Evolutionary conservation across 139 green algal species (phyloP).

Genomic region (Micractinium sp.): DNA sequence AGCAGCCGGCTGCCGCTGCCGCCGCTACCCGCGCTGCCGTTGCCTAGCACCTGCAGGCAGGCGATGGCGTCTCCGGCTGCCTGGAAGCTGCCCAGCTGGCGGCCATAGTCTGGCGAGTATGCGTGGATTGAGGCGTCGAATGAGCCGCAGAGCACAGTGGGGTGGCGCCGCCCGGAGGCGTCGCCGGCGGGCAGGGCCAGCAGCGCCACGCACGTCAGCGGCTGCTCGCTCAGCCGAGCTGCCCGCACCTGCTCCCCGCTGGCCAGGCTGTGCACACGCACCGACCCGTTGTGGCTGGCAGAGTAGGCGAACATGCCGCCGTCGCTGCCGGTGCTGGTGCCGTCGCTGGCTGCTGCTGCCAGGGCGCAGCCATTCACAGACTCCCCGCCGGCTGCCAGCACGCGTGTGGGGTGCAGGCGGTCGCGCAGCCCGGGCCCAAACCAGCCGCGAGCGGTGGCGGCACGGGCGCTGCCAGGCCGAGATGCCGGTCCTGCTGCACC

Average conservation of each 20-base stretch:
- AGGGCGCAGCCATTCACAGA: conserved; percentile 35
- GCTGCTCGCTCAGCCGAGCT: conserved; percentile 22
- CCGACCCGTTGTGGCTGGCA: conserved; percentile 41
- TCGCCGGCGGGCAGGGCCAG: conserved; percentile 24
- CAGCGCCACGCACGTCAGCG: conserved; percentile 60
- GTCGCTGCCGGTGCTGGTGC: background rate
- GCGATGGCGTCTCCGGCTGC: conserved; percentile 77
- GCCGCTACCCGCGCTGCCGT: background rate
- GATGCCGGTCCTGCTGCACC: background rate
- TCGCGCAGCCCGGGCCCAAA: conserved; percentile 27
- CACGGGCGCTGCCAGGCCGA: background rate
- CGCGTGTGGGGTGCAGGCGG: conserved; percentile 15
- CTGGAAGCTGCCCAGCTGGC: conserved; percentile 59
- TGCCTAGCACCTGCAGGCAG: conserved; percentile 50
- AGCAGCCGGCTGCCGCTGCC: conserved; percentile 38
- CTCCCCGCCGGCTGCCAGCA: conserved; percentile 36
- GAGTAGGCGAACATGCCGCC: conserved; percentile 8
- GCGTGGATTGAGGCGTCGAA: conserved; percentile 62
- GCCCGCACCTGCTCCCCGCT: conserved; percentile 28
- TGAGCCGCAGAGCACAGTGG: conserved; percentile 63
- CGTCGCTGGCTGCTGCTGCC: conserved; percentile 4
- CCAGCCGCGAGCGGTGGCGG: background rate
- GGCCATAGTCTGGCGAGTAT: conserved; percentile 27
- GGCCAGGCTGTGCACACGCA: conserved; percentile 53
- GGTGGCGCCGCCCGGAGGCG: conserved; percentile 30